Evolutionary conservation across 2,329 filamentous ascomycete species (phyloP).

Genomic region (Aureobasidium sp.): DNA sequence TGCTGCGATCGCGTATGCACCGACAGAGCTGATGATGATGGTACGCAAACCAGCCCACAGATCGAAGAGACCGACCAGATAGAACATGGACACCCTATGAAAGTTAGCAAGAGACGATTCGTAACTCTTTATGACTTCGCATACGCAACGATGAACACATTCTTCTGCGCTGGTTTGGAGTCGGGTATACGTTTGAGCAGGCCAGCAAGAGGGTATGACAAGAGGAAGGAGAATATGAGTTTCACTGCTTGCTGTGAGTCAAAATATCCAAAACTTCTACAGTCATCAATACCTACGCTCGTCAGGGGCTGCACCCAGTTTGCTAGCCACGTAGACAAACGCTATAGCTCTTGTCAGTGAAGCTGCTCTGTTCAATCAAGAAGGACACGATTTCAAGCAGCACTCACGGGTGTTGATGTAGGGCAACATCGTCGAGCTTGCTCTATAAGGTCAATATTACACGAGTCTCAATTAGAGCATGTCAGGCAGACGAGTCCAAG

Average conservation of each 20-base stretch:
- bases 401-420: slow-evolving; percentile 56
- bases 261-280: not conserved
- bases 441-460: not conserved
- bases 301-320: slow-evolving; percentile 57
- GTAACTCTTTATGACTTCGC: slow-evolving; percentile 20
- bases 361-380: not conserved
- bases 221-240: slow-evolving; percentile 78
- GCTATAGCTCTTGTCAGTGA: slow-evolving; percentile 37
- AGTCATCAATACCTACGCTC: slow-evolving; percentile 45
- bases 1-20: slow-evolving; percentile 74
- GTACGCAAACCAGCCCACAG: slow-evolving; percentile 81
- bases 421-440: slow-evolving; percentile 48
- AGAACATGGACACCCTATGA: slow-evolving; percentile 73
- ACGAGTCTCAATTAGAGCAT: not conserved
- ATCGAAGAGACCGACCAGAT: slow-evolving; percentile 86
- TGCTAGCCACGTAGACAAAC: slow-evolving; percentile 51
- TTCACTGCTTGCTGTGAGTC: slow-evolving; percentile 61
- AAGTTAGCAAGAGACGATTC: slow-evolving; percentile 18
- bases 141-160: slow-evolving; percentile 75
- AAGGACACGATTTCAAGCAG: not conserved
- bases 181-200: slow-evolving; percentile 88
- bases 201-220: slow-evolving; percentile 87
- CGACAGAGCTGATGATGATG: slow-evolving; percentile 69
- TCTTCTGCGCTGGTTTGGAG: slow-evolving; percentile 73
- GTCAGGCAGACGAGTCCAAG: not conserved